Evolutionary conservation across 257 asterid genomes (phyloP).

Genomic region (Solanum lycopersicoides): DNA sequence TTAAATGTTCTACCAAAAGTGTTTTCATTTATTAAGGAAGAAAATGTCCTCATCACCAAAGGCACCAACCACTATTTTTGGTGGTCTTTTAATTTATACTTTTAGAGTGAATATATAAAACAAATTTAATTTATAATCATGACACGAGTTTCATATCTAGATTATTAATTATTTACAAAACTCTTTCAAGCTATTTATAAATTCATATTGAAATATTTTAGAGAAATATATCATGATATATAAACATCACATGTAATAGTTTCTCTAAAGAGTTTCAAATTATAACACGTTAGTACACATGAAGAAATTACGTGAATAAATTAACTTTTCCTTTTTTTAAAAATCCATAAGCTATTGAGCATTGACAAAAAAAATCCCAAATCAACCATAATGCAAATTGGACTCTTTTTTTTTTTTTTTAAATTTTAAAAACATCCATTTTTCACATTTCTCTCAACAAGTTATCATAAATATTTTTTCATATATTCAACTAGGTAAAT

Average conservation of each 20-base stretch:
- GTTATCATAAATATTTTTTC: not conserved
- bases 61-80: not conserved
- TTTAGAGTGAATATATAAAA: not conserved
- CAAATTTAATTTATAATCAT: no score
- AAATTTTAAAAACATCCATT: no score
- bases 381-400: not conserved
- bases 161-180: no score
- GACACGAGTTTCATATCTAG: not conserved
- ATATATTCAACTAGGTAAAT: not conserved
- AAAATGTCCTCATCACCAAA: not conserved
- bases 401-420: not conserved
- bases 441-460: not conserved
- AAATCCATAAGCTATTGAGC: not conserved
- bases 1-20: no score
- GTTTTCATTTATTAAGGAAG: not conserved
- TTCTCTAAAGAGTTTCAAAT: not conserved
- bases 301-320: no score
- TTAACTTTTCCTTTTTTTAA: fast-evolving
- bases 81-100: not conserved
- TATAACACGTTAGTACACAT: not conserved
- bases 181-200: not conserved
- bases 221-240: no score
- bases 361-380: not conserved
- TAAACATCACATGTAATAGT: not conserved
- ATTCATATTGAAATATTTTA: no score